Base-by-base conservation (phyloP, 441 rosid genomes). In the Pelargonium myrrhifolium region DNA sequence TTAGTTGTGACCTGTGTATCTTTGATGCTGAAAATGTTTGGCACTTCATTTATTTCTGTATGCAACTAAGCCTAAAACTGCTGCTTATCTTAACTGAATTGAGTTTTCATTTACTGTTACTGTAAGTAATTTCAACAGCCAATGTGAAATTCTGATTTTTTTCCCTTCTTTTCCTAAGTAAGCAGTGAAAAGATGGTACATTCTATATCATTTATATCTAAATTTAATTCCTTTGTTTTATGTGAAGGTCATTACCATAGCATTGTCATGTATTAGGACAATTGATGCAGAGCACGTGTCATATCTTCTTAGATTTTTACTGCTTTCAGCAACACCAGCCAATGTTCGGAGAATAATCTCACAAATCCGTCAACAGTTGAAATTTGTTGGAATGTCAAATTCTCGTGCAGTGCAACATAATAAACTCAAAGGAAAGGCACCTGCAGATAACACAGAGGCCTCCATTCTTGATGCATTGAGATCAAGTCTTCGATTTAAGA, bases 401-500 rank as follows among this genome's bases (percentile, higher is more conserved):
- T 70, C 81, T 74, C 69, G 62, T 69, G 71, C 82, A 65, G 72
- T 72, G 26, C 84, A 84, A 47, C 79, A 75, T 18, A 68, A 64
- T 71, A 86, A 85, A 76, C 82, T 86, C 55, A 88, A 90, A 77
- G 96, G 90, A 70, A 89, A 91, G 81, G 49, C 80, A 35, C 73
- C 69, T 67, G 68, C 77, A 26, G 81, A 79, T 43, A 78, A 79
- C 58, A 72, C 82, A 12, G 96, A 86, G 78, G 88, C 87, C 18
- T 85, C 88, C 68, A 77, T 89, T 81, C 86, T 92, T 55, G 86
- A 87, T 76, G 88, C 90, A 51, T 81, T 92, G 80, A 78, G 89
- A 81, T 84, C 95, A 67, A 87, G 92, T 74, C 85, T 92, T 71
- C 80, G 90, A 31, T 92, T 89, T 79, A 89, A 89, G 77, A 87